phyloP scores from a whole-genome alignment of 2,329 filamentous ascomycete genomes.

The Penicillium expansum region DNA sequence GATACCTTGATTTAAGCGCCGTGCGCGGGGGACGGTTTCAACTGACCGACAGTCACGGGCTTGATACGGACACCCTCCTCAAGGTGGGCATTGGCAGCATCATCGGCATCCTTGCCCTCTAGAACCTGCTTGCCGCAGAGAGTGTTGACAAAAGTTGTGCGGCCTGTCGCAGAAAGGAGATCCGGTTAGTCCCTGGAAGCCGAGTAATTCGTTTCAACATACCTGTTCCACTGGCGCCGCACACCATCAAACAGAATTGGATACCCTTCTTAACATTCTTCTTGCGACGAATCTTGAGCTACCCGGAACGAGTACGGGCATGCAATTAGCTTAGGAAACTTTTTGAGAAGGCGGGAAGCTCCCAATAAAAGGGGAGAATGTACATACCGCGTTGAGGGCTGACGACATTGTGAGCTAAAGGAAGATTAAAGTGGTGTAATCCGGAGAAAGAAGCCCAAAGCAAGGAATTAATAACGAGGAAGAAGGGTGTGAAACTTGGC shows the following conservation, averaged over 20 bases:
- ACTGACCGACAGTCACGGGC: slow-evolving; percentile 91
- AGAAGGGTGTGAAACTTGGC: slow-evolving; percentile 25
- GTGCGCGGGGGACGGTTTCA: slow-evolving; percentile 3
- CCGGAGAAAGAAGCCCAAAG: slow-evolving; percentile 20
- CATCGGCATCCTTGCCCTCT: slow-evolving; percentile 86
- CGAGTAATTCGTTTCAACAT: slow-evolving; percentile 26
- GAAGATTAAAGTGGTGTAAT: slow-evolving; percentile 21
- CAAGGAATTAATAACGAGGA: slow-evolving; percentile 19
- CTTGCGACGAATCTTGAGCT: slow-evolving; percentile 98
- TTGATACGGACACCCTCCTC: slow-evolving; percentile 99
- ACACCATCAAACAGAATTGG: slow-evolving; percentile 99
- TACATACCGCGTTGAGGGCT: slow-evolving; percentile 54
- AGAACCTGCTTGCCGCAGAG: slow-evolving; percentile 95
- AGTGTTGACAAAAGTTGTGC: slow-evolving; percentile 99
- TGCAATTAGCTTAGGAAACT: slow-evolving; percentile 20
- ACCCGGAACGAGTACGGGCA: slow-evolving; percentile 22
- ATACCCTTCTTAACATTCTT: slow-evolving; percentile 99
- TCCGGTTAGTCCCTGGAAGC: background rate
- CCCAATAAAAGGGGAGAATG: slow-evolving; percentile 24
- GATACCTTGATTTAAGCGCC: slow-evolving; percentile 12
- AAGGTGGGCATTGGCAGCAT: slow-evolving; percentile 80
- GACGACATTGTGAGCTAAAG: slow-evolving; percentile 50
- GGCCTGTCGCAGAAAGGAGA: slow-evolving; percentile 55
- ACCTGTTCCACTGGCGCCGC: slow-evolving; percentile 98
- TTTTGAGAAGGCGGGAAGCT: slow-evolving; percentile 19